Evolutionary conservation across 768 basidiomycete genomes (phyloP).

Genomic region (Tephrocybe sp.): DNA sequence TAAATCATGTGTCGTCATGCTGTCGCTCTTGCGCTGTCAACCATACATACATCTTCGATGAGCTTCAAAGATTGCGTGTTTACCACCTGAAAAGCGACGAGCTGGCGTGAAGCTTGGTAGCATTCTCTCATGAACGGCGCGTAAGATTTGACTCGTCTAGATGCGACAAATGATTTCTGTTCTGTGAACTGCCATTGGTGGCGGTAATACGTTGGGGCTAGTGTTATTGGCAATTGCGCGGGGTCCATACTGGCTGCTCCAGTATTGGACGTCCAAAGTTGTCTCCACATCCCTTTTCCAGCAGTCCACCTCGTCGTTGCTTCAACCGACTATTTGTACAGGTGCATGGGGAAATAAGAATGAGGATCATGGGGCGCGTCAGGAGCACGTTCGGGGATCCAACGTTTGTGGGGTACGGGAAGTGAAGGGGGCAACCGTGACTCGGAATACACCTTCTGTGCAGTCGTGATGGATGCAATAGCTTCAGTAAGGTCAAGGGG

Average conservation of each 20-base stretch:
- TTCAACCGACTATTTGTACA: slow-evolving; percentile 47
- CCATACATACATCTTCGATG: too few species aligned
- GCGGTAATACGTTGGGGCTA: neutral
- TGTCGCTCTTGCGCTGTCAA: too few species aligned
- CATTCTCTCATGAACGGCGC: too few species aligned
- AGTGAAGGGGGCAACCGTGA: slow-evolving; percentile 71
- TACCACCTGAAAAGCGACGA: too few species aligned
- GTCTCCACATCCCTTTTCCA: neutral
- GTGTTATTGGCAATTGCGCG: neutral
- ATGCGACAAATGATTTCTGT: too few species aligned
- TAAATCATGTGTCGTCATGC: too few species aligned
- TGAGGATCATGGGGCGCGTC: slow-evolving; percentile 83
- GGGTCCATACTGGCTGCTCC: neutral
- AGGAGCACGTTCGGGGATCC: slow-evolving; percentile 70
- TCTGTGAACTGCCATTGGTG: too few species aligned
- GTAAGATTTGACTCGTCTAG: too few species aligned
- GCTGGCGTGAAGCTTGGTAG: too few species aligned
- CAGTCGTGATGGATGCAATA: slow-evolving; percentile 62
- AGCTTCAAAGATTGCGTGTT: too few species aligned
- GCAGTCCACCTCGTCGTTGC: neutral
- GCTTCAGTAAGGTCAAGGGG: slow-evolving; percentile 69
- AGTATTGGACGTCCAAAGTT: neutral
- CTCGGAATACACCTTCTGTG: slow-evolving; percentile 58
- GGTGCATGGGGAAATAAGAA: slow-evolving; percentile 81
- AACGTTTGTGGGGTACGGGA: slow-evolving; percentile 67